A percentile compares a stretch with the other conserved stretches of the same genome.
These are phyloP conservation scores for Capronia americana DNA, from an alignment of 2,329 filamentous ascomycete genomes.

Conservation along the genomic window DNA sequence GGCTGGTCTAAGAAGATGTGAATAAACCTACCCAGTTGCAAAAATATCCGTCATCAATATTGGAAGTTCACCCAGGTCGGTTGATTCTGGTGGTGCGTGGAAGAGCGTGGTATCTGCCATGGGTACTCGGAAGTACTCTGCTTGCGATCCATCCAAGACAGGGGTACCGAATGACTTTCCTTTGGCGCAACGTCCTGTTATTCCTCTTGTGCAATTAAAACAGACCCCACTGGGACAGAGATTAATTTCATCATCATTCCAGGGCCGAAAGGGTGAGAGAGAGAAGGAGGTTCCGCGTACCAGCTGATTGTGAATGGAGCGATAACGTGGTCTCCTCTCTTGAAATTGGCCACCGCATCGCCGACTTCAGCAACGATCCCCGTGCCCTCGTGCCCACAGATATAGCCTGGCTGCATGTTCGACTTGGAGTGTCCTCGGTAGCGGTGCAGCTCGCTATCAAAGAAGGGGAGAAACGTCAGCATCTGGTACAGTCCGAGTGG, in stretches of 20 bases:
- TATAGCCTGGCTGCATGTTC: constrained; percentile 66
- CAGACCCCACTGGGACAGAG: constrained; percentile 68
- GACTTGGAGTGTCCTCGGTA: constrained; percentile 75
- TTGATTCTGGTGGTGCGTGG: constrained; percentile 65
- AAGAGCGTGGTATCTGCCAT: constrained; percentile 79
- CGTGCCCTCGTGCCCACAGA: constrained; percentile 86
- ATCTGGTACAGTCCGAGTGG: neutral
- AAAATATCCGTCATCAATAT: constrained; percentile 94
- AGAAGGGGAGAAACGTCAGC: neutral
- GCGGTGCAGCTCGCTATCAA: constrained; percentile 76
- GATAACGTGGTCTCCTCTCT: constrained; percentile 78
- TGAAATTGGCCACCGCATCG: constrained; percentile 69
- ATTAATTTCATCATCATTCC: neutral
- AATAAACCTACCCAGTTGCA: constrained; percentile 68
- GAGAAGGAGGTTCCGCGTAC: neutral
- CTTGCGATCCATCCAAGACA: constrained; percentile 76
- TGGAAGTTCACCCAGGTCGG: constrained; percentile 66
- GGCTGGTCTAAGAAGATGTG: neutral
- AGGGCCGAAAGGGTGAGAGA: no score
- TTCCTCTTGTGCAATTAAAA: constrained; percentile 81
- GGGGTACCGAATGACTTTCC: constrained; percentile 73
- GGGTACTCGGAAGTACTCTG: constrained; percentile 81
- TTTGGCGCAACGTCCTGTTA: constrained; percentile 76
- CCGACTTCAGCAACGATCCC: constrained; percentile 75
- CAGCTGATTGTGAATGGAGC: constrained; percentile 76